Conservation (phyloP, 805 yeast species). For the Pichia nanzhaoensis region DNA sequence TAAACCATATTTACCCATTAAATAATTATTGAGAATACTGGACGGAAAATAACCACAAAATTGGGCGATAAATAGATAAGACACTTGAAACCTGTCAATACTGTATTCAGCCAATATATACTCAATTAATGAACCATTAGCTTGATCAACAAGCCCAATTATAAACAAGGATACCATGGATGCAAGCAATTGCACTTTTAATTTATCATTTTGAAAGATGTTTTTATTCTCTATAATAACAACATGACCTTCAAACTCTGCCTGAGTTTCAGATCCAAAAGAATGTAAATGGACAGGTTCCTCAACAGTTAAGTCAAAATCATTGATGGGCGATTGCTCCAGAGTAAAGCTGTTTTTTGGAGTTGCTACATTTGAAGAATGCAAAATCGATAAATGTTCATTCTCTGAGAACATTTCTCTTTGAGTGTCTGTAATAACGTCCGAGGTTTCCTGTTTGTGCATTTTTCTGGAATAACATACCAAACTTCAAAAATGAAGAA, state of each 20-base stretch:
- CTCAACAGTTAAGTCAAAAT: conserved; percentile 7
- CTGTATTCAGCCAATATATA: conserved; percentile 40
- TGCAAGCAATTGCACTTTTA: conserved; percentile 39
- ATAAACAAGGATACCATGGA: conserved; percentile 36
- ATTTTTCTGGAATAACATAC: no score
- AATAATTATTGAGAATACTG: conserved; percentile 41
- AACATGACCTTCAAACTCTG: conserved; percentile 17
- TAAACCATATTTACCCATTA: conserved; percentile 42
- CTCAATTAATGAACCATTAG: conserved; percentile 55
- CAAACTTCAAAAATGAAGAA: no score
- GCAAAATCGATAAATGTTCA: neutral
- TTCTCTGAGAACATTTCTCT: neutral
- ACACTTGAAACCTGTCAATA: conserved; percentile 41
- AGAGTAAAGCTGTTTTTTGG: conserved; percentile 2
- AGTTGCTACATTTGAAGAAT: neutral
- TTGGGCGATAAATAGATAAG: conserved; percentile 45
- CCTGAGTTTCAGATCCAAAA: neutral
- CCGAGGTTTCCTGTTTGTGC: neutral
- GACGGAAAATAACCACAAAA: conserved; percentile 49
- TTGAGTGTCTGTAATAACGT: neutral
- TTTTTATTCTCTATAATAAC: conserved; percentile 34
- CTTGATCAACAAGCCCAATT: conserved; percentile 54
- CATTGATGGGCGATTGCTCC: neutral
- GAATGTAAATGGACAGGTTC: neutral
- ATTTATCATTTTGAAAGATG: conserved; percentile 31